Evolutionary conservation across 495 filamentous ascomycete genomes (phyloP).

Genomic region (Podospora conica): DNA sequence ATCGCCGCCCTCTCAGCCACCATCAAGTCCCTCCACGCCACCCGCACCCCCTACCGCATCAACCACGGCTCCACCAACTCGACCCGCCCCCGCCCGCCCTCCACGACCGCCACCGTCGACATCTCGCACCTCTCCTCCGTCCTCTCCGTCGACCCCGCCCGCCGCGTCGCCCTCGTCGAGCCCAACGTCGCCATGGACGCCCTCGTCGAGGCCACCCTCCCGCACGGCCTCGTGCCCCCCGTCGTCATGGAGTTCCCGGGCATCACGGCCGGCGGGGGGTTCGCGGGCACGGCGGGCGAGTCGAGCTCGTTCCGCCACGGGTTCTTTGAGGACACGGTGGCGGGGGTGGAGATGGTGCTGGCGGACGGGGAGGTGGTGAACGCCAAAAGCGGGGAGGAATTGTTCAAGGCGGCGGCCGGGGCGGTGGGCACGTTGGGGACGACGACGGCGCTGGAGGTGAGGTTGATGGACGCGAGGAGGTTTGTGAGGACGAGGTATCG

Average conservation of each 20-base stretch:
- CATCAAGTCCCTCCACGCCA: slow-evolving; percentile 48
- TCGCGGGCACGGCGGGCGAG: slow-evolving; percentile 56
- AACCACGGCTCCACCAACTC: slow-evolving; percentile 71
- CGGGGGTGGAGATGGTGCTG: slow-evolving; percentile 54
- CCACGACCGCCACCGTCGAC: slow-evolving; percentile 30
- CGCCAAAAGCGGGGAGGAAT: slow-evolving; percentile 34
- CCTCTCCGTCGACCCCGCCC: slow-evolving; percentile 33
- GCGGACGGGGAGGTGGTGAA: slow-evolving; percentile 47
- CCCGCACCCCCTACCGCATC: slow-evolving; percentile 61
- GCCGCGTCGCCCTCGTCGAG: slow-evolving; percentile 48
- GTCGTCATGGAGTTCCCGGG: slow-evolving; percentile 59
- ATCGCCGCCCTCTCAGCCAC: slow-evolving; percentile 45
- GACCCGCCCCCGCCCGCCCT: slow-evolving; percentile 50
- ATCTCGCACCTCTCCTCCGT: slow-evolving; percentile 35
- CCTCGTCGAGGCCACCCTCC: slow-evolving; percentile 47
- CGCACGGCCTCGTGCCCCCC: slow-evolving; percentile 48
- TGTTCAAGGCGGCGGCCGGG: slow-evolving; percentile 52
- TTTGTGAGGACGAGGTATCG: slow-evolving; percentile 53
- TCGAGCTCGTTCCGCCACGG: slow-evolving; percentile 53
- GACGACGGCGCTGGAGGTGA: slow-evolving; percentile 49
- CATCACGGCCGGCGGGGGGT: slow-evolving; percentile 60
- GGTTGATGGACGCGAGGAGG: slow-evolving; percentile 45
- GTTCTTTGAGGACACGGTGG: slow-evolving; percentile 52
- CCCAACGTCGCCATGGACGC: slow-evolving; percentile 63
- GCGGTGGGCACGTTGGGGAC: slow-evolving; percentile 53